These are phyloP conservation scores for Cyclaneusma minus DNA, from an alignment of 2,329 filamentous ascomycete species.

Conservation along the genomic window DNA sequence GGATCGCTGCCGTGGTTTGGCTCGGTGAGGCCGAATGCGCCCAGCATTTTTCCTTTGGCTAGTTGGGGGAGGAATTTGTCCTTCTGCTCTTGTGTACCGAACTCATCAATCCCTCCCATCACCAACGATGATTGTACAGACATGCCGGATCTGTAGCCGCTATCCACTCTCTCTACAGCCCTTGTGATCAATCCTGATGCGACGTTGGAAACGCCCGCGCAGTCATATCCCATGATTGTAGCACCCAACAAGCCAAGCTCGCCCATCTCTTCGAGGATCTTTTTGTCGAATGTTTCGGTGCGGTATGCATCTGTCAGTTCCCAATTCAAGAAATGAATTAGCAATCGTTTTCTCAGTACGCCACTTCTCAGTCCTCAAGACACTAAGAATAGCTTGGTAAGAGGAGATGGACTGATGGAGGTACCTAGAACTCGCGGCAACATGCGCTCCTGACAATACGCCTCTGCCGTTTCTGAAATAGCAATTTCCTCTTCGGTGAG, in stretches of 20 bases:
- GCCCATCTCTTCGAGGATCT: constrained; percentile 83
- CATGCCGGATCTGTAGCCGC: constrained; percentile 83
- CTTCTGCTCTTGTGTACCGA: constrained; percentile 76
- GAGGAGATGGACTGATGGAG: constrained; percentile 17
- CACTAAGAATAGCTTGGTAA: too few relatives aligned
- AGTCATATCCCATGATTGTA: constrained; percentile 75
- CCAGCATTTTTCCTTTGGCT: constrained; percentile 68
- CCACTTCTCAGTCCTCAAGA: background rate
- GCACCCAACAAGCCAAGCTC: constrained; percentile 78
- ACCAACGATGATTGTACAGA: constrained; percentile 86
- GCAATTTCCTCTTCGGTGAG: constrained; percentile 84
- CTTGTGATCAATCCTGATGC: constrained; percentile 81
- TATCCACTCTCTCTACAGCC: constrained; percentile 82
- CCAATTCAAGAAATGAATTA: constrained; percentile 4
- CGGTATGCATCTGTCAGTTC: constrained; percentile 57
- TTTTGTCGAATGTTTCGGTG: constrained; percentile 72
- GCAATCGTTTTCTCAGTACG: constrained; percentile 2
- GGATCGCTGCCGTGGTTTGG: constrained; percentile 89
- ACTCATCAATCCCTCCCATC: constrained; percentile 85
- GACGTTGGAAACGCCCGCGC: constrained; percentile 75
- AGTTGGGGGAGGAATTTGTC: constrained; percentile 67
- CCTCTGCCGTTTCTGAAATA: constrained; percentile 77
- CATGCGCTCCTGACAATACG: constrained; percentile 86
- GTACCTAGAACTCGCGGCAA: constrained; percentile 73
- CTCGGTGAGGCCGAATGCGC: constrained; percentile 81